These are phyloP conservation scores for Kalmusia sp. DNA, from an alignment of 2,329 filamentous ascomycete species.

Conservation along the genomic window DNA sequence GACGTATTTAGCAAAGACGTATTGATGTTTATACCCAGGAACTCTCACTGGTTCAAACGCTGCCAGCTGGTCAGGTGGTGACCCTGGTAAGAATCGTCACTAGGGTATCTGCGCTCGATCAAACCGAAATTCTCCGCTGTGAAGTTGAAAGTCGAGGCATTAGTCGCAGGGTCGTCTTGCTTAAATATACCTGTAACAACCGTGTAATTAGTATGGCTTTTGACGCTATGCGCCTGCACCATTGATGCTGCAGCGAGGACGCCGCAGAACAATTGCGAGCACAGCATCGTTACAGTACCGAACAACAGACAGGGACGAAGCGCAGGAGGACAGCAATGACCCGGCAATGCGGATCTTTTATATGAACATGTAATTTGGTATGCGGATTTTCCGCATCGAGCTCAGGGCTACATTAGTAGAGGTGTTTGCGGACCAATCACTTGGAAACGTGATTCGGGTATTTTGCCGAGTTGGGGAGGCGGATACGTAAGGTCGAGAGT, in stretches of 20 bases:
- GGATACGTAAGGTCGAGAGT: not conserved
- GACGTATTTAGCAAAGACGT: too few relatives aligned
- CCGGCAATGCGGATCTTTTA: not conserved
- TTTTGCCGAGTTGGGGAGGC: constrained; percentile 1
- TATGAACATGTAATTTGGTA: not conserved
- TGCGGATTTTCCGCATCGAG: not conserved
- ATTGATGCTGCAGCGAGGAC: not conserved
- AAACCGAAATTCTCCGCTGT: constrained; percentile 66
- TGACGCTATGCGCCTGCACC: not conserved
- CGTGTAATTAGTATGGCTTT: constrained; percentile 63
- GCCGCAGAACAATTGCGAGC: not conserved
- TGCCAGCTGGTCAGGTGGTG: constrained; percentile 67
- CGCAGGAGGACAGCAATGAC: not conserved
- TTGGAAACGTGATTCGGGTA: constrained; percentile 3
- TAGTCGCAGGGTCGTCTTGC: constrained; percentile 66
- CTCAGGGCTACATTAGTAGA: not conserved
- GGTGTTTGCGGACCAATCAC: constrained; percentile 3
- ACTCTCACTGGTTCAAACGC: constrained; percentile 58
- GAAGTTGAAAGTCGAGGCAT: constrained; percentile 60
- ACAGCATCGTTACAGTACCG: not conserved
- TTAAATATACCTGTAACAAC: constrained; percentile 69
- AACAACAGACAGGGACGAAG: not conserved
- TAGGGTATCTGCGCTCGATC: constrained; percentile 67
- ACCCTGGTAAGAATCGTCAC: constrained; percentile 52
- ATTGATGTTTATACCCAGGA: too few relatives aligned